Evolutionary conservation across 2,329 filamentous ascomycete genomes (phyloP).

Genomic region (Thelonectria discophora): DNA sequence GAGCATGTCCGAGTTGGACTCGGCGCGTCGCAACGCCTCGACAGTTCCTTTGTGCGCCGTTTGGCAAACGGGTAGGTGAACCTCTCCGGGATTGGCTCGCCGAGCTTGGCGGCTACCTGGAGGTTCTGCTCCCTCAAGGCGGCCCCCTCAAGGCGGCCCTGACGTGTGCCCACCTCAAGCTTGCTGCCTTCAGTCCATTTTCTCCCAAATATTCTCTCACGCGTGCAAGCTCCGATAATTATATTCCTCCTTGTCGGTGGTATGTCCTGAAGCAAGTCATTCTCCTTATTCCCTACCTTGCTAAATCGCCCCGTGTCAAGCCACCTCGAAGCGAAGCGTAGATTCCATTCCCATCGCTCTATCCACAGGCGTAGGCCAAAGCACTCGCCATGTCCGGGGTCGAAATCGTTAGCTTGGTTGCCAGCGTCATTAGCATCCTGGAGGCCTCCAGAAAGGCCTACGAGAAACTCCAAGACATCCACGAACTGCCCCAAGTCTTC

Average conservation of each 20-base stretch:
- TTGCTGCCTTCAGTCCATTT: too few relatives aligned
- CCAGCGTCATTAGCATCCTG: neutral
- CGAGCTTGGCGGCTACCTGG: conserved; percentile 31
- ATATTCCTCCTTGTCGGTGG: too few relatives aligned
- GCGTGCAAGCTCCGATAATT: too few relatives aligned
- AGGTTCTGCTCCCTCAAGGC: conserved; percentile 27
- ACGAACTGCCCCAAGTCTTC: conserved; percentile 27
- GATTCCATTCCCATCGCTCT: too few relatives aligned
- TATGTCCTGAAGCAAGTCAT: too few relatives aligned
- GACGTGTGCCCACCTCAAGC: too few relatives aligned
- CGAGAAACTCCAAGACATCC: neutral
- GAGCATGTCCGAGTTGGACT: conserved; percentile 49
- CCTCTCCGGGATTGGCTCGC: conserved; percentile 47
- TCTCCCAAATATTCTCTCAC: too few relatives aligned
- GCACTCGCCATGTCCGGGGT: neutral
- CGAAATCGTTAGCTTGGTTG: neutral
- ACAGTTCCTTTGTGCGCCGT: conserved; percentile 56
- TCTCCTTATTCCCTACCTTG: too few relatives aligned
- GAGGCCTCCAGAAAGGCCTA: neutral
- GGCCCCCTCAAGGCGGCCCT: too few relatives aligned
- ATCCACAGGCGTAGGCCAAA: too few relatives aligned
- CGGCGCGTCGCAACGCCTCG: conserved; percentile 55
- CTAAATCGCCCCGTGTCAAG: too few relatives aligned
- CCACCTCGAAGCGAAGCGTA: too few relatives aligned
- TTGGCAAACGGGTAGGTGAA: conserved; percentile 57